phyloP scores from a whole-genome alignment of 345 rosid genomes.

The Salix purpurea region DNA sequence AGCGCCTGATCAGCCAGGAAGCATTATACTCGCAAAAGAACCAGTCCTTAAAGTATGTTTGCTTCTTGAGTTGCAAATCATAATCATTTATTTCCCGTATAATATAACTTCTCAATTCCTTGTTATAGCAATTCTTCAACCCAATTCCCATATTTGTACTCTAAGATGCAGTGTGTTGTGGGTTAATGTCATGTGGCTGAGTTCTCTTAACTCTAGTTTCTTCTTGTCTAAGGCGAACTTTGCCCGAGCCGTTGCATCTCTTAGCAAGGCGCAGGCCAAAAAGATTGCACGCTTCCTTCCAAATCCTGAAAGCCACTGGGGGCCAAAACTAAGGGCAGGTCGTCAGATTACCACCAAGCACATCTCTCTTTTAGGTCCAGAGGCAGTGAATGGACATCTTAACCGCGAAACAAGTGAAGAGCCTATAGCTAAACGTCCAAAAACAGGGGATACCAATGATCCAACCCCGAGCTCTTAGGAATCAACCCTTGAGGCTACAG shows the following conservation, averaged over 20 bases:
- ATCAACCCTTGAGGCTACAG: not conserved
- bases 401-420: slow-evolving; percentile 40
- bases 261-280: slow-evolving; percentile 95
- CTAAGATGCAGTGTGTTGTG: not conserved
- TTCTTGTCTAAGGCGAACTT: slow-evolving; percentile 71
- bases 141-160: not conserved
- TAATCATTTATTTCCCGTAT: not conserved
- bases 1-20: slow-evolving; percentile 76
- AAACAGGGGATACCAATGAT: slow-evolving; percentile 29
- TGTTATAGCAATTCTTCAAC: not conserved
- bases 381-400: slow-evolving; percentile 76
- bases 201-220: not conserved
- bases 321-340: slow-evolving; percentile 94
- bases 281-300: slow-evolving; percentile 88
- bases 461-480: not conserved
- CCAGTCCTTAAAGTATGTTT: slow-evolving; percentile 71
- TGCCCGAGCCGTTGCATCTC: slow-evolving; percentile 77
- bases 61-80: not conserved
- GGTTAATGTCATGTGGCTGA: not conserved
- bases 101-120: not conserved
- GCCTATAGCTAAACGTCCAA: slow-evolving; percentile 43
- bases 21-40: slow-evolving; percentile 83
- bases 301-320: slow-evolving; percentile 99
- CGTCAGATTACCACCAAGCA: slow-evolving; percentile 94
- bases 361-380: slow-evolving; percentile 84